Base-by-base conservation (phyloP, 352 stramenopile species). In the Pythium biforme region DNA sequence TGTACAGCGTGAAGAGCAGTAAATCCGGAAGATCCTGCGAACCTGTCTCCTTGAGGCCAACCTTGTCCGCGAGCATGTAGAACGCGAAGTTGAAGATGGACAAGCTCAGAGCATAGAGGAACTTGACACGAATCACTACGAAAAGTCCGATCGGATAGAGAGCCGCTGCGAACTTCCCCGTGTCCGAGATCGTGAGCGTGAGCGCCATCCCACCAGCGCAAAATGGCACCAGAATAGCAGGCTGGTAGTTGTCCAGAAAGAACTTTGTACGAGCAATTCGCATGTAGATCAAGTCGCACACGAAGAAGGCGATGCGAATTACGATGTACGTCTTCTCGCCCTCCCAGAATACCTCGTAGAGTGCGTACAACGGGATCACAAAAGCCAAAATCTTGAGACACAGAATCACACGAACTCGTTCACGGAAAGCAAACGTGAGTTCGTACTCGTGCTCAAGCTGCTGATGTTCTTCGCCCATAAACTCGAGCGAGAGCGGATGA, bases 401-500 rank as follows among this genome's bases (percentile, higher is more conserved):
- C 2, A 90, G 27, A 39, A 91, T 84, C 11, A 93, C 75, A 22
- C 86, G 83, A 22, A 73, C 57, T 8, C 79, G 73, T 50, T 93
- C 86, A 11, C 81, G 82, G 52, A 89, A 76, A 0, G 83, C 74
- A 70, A 95, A 95, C 0, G 75, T 86, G 20, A 85, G 61, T 41
- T 86, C 82, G 67, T 90, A 95, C 64, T 92, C 82, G 29, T 55
- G 70, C 55, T 95, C 83, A 5, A 95, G 71, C 46, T 83, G 72
- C 55, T 90, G 78, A 22, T 93, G 79, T 51, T 93, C 75, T 45
- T 95, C 86, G 1, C 86, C 86, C 83, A 93, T 93, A 31, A 95
- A 95, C 41, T 92, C 83, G 0, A 93, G 61, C 0, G 86, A 92
- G 15, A 95, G 69, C 0, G 86, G 86, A 27, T 93, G 86, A 0